Evolutionary conservation across 768 basidiomycete genomes (phyloP).

Genomic region (Auriscalpium orientale): DNA sequence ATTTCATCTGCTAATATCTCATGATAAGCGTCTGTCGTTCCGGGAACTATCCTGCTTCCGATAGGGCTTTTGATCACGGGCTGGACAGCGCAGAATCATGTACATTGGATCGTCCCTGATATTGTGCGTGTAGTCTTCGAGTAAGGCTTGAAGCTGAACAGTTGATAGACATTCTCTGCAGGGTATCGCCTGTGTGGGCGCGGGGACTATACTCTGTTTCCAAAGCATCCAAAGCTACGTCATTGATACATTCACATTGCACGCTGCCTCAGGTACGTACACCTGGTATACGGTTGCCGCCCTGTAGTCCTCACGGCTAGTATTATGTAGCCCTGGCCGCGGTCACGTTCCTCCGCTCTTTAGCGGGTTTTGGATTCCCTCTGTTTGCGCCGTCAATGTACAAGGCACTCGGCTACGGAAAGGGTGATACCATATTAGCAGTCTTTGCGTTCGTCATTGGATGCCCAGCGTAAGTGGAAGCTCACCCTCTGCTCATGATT

Average conservation of each 20-base stretch:
- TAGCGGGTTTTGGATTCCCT: constrained; percentile 71
- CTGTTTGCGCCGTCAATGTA: constrained; percentile 73
- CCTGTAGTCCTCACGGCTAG: not conserved
- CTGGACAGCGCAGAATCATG: constrained; percentile 51
- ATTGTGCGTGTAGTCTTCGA: constrained; percentile 31
- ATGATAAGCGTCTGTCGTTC: constrained; percentile 45
- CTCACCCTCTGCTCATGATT: not conserved
- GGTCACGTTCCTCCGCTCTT: constrained; percentile 50
- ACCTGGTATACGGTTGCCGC: constrained; percentile 1
- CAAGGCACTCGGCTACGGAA: constrained; percentile 57
- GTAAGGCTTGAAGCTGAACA: not conserved
- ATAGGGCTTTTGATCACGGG: constrained; percentile 63
- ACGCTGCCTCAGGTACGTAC: constrained; percentile 57
- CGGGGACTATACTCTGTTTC: constrained; percentile 51
- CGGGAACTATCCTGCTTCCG: constrained; percentile 53
- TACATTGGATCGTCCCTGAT: constrained; percentile 68
- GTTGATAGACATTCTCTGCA: constrained; percentile 15
- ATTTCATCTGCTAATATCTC: not conserved
- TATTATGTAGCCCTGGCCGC: constrained; percentile 50
- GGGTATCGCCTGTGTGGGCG: constrained; percentile 53
- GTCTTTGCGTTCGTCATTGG: constrained; percentile 52
- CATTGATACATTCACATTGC: constrained; percentile 57
- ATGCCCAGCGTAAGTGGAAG: constrained; percentile 37
- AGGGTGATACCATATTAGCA: constrained; percentile 61
- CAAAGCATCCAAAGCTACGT: constrained; percentile 61